Conservation (phyloP, 2,329 filamentous ascomycete species). For the Dendrostoma leiphaemia region DNA sequence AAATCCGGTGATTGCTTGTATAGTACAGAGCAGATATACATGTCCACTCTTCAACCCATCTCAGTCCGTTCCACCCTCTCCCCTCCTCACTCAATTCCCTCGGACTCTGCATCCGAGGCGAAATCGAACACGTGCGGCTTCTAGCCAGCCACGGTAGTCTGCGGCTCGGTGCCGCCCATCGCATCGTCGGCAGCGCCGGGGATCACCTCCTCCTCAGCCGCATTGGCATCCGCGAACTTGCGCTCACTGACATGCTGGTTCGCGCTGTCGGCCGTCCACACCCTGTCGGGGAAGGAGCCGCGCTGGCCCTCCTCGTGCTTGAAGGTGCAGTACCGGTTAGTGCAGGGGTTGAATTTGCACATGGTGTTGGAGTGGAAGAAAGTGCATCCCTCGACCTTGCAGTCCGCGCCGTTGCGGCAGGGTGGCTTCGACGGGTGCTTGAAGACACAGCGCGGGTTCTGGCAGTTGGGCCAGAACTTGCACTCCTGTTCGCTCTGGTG, state of each 20-base stretch:
- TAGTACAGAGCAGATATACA: conserved; percentile 8
- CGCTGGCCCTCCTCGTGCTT: conserved; percentile 91
- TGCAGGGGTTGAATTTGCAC: conserved; percentile 90
- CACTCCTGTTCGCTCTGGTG: conserved; percentile 85
- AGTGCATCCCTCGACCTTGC: conserved; percentile 76
- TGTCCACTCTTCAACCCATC: background rate
- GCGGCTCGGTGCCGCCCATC: conserved; percentile 34
- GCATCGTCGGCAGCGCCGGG: conserved; percentile 46
- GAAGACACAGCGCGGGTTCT: conserved; percentile 84
- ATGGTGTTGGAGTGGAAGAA: conserved; percentile 83
- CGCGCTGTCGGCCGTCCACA: conserved; percentile 70
- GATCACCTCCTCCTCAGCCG: conserved; percentile 69
- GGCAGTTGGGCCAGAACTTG: conserved; percentile 89
- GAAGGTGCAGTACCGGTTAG: conserved; percentile 83
- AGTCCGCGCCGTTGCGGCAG: conserved; percentile 90
- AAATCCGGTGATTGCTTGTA: conserved; percentile 9
- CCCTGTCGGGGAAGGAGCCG: conserved; percentile 81
- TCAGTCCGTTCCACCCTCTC: background rate
- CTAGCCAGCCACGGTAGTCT: conserved; percentile 35
- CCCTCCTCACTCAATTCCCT: conserved; percentile 4
- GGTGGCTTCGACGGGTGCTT: conserved; percentile 82
- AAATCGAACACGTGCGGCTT: conserved; percentile 10
- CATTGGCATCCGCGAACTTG: conserved; percentile 75
- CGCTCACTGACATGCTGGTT: conserved; percentile 79
- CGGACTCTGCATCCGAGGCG: background rate